Percentiles rank a stretch among this genome's conserved stretches.
phyloP scores from a whole-genome alignment of 208 protist genomes.

The Porcisia deanei region DNA sequence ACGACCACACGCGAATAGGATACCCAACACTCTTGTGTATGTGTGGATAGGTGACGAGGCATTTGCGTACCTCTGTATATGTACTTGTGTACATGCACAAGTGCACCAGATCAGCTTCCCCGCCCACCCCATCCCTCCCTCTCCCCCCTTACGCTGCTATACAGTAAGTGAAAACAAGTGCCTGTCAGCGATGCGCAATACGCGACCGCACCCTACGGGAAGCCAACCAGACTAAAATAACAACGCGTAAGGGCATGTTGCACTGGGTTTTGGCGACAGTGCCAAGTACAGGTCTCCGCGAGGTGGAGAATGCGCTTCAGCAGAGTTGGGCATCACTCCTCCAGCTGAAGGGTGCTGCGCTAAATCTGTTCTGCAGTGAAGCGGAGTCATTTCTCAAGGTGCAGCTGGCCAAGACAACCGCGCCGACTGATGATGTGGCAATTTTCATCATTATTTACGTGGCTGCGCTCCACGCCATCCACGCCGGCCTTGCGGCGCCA shows the following conservation, averaged over 20 bases:
- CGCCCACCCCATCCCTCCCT: background rate
- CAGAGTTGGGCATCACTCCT: constrained; percentile 2
- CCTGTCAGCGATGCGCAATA: background rate
- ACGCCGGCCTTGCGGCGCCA: constrained; percentile 14
- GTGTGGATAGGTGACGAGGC: background rate
- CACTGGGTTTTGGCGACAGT: background rate
- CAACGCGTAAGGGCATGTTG: background rate
- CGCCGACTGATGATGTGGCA: background rate
- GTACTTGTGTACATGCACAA: background rate
- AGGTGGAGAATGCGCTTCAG: background rate
- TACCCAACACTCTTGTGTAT: background rate
- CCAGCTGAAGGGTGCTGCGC: background rate
- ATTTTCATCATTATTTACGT: constrained; percentile 12
- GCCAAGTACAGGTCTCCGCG: background rate
- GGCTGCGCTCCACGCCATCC: constrained; percentile 19
- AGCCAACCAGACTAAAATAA: background rate
- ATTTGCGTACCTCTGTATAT: background rate
- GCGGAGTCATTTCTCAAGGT: constrained; percentile 1
- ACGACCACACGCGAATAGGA: no score
- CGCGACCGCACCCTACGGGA: background rate
- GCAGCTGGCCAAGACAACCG: background rate
- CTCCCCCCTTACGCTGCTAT: background rate
- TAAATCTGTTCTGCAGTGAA: background rate
- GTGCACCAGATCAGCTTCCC: background rate
- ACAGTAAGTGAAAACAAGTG: background rate